A percentile compares a stretch with the other conserved stretches of the same genome.
Conservation (phyloP, 768 basidiomycete genomes). For the Daedaleopsis sinensis region DNA sequence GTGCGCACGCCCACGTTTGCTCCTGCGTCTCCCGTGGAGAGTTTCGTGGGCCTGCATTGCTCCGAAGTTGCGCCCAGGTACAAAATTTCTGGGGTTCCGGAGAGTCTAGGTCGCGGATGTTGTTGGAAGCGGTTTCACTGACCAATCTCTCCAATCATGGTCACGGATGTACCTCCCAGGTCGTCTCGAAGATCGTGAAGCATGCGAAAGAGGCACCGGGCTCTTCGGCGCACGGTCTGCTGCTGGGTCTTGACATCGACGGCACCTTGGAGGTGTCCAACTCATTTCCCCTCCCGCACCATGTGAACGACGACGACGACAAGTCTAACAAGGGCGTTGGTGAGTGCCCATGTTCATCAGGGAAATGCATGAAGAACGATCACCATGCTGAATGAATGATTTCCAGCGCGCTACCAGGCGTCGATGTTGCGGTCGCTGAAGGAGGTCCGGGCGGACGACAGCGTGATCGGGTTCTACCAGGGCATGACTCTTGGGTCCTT, state of each 20-base stretch:
- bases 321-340: constrained; percentile 78
- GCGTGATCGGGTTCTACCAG: constrained; percentile 93
- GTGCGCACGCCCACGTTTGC: constrained; percentile 12
- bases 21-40: background rate
- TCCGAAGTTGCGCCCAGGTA: background rate
- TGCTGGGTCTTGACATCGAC: constrained; percentile 91
- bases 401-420: constrained; percentile 75
- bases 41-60: constrained; percentile 1
- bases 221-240: constrained; percentile 77
- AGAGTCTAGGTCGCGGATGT: background rate
- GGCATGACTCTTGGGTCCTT: constrained; percentile 85
- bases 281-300: constrained; percentile 82
- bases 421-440: constrained; percentile 87
- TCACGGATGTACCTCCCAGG: constrained; percentile 49
- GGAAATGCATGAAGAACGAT: background rate
- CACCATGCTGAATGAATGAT: constrained; percentile 11
- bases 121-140: background rate
- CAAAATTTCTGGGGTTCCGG: constrained; percentile 12
- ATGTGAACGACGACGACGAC: constrained; percentile 76
- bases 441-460: constrained; percentile 91
- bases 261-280: constrained; percentile 90
- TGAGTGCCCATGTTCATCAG: constrained; percentile 40
- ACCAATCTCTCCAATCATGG: background rate
- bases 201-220: constrained; percentile 81
- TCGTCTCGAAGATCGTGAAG: constrained; percentile 92